Conservation (phyloP, 331 rosid genomes). For the Pyrus hybrid region DNA sequence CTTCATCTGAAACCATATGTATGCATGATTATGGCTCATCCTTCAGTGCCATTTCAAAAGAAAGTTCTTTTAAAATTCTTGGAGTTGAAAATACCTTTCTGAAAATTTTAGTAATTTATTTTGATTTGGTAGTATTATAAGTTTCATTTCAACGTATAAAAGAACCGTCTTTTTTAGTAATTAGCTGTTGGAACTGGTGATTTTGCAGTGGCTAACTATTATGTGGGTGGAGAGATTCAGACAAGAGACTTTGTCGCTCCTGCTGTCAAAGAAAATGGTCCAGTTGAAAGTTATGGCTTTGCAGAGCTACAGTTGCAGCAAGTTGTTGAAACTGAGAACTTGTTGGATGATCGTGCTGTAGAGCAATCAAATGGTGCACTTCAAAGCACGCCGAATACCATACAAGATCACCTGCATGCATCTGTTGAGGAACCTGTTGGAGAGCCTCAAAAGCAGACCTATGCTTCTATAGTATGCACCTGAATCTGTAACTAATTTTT, state of each 20-base stretch:
- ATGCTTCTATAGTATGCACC: constrained; percentile 85
- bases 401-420: constrained; percentile 49
- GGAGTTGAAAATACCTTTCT: neutral
- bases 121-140: neutral
- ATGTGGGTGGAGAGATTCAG: constrained; percentile 62
- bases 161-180: neutral
- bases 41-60: neutral
- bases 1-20: neutral
- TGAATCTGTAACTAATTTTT: constrained; percentile 1
- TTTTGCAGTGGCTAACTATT: constrained; percentile 63
- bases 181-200: constrained; percentile 19
- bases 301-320: constrained; percentile 60
- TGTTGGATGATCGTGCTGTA: constrained; percentile 40
- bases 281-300: constrained; percentile 49
- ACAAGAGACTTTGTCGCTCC: constrained; percentile 55
- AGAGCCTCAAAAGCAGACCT: constrained; percentile 92
- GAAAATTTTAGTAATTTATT: neutral
- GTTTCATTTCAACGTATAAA: neutral
- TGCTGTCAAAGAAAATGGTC: constrained; percentile 70
- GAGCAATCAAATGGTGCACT: constrained; percentile 56
- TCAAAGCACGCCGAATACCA: constrained; percentile 41
- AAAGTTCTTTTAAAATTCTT: neutral
- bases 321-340: constrained; percentile 48
- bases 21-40: neutral
- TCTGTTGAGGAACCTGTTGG: constrained; percentile 70